phyloP scores from a whole-genome alignment of 2,329 filamentous ascomycete genomes.

The Sclerotinia glacialis region DNA sequence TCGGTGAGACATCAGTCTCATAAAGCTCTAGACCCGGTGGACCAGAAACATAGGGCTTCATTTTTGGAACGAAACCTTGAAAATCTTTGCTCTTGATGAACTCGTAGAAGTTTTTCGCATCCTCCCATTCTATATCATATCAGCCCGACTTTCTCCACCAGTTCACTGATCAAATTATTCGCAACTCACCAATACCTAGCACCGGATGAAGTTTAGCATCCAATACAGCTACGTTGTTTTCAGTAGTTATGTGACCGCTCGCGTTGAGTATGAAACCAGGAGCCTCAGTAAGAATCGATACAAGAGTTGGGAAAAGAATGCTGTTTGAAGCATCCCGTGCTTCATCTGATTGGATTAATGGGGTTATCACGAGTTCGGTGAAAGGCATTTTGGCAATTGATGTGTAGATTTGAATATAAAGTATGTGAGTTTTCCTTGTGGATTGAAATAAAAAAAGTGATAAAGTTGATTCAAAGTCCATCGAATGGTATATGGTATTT shows the following conservation, averaged over 20 bases:
- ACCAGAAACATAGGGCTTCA: neutral
- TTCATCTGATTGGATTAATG: neutral
- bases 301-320: neutral
- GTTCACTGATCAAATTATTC: too few species aligned
- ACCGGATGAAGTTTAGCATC: neutral
- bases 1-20: slow-evolving; percentile 1
- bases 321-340: neutral
- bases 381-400: slow-evolving; percentile 9
- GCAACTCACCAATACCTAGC: neutral
- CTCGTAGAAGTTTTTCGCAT: neutral
- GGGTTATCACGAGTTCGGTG: neutral
- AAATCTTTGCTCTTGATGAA: neutral
- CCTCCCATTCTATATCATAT: slow-evolving; percentile 4
- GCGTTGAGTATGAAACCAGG: neutral
- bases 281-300: neutral
- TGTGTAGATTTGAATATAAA: neutral
- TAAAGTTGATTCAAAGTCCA: neutral
- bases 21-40: neutral
- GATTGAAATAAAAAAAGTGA: neutral
- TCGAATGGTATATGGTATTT: neutral
- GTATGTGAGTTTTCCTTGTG: neutral
- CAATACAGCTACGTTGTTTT: neutral
- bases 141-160: neutral
- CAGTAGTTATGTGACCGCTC: neutral
- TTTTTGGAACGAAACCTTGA: neutral